Conservation (phyloP, 306 rosid genomes). For the Quercus gilva region DNA sequence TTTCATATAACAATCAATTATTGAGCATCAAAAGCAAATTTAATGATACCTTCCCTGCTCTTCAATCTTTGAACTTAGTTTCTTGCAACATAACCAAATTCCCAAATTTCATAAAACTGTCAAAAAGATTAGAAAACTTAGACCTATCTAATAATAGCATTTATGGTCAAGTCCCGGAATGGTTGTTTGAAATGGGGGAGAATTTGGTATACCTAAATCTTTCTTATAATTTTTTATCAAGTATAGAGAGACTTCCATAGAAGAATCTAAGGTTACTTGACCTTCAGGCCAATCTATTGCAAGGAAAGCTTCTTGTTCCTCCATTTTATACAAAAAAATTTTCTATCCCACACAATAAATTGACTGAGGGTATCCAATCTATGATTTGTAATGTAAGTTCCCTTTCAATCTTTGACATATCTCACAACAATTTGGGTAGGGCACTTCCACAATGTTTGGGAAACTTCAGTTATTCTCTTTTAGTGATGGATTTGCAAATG, state of each 20-base stretch:
- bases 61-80: neutral
- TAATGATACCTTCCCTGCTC: neutral
- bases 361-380: neutral
- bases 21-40: neutral
- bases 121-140: too few relatives aligned
- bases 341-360: slow-evolving; percentile 23
- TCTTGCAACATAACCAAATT: slow-evolving; percentile 17
- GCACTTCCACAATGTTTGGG: slow-evolving; percentile 24
- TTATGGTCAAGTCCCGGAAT: too few relatives aligned
- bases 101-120: slow-evolving; percentile 14
- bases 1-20: neutral
- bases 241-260: slow-evolving; percentile 3
- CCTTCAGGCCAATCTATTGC: slow-evolving; percentile 25
- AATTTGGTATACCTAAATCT: neutral
- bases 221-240: slow-evolving; percentile 16
- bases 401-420: neutral
- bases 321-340: slow-evolving; percentile 2
- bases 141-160: too few relatives aligned
- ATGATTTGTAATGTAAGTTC: slow-evolving; percentile 4
- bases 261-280: fast-evolving
- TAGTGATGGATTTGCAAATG: slow-evolving; percentile 15
- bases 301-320: too few relatives aligned
- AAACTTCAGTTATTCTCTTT: neutral
- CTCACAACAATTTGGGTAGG: slow-evolving; percentile 14
- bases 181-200: too few relatives aligned